Evolutionary conservation across 2,329 filamentous ascomycete species (phyloP), one percentile per base, ranked within the genome.

Genomic region (Ascochyta fabae): DNA sequence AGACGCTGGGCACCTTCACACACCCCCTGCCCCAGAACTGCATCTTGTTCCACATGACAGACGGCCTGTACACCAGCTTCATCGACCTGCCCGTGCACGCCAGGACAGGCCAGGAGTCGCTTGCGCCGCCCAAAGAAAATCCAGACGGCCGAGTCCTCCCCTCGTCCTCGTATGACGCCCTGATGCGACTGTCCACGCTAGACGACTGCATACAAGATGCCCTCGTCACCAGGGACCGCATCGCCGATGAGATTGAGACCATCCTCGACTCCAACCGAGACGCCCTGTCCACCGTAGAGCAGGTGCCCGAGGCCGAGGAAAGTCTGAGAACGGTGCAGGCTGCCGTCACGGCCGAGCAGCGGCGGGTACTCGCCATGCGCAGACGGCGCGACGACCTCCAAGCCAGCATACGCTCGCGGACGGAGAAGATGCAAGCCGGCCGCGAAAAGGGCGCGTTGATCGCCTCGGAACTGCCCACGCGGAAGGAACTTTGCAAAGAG

Each of bases 121-220:
- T 69, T n/a, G 64, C 70, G 4, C 70, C 74, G 10, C 74, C 72
- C 16, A 77, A 73, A 42, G 59, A 66, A 31, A 66, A 66, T 47
- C 78, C 84, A 23, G 81, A 82, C 6, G 75, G 81, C 1, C 64
- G 79, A 2, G 72, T 84, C 0, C 78, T 84, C n/a, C 70, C 84
- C 0, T 92, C 89, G 0, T 92, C 92, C 0, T 92, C 92, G 0
- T 97, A 96, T 73, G 92, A 92, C 68, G 86, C 90, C 2, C 80
- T 98, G 19, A 94, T 97, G 88, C 88, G 90, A 57, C 81, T 98
- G 10, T 88, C 91, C 6, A 96, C 93, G 54, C 82, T 98, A 15
- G 92, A 96, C 60, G 91, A 90, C 71, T 96, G 92, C 50, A 91
- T 97, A 23, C 92, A 96, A 71, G 94, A 98, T 74, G 92, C 92